phyloP scores from a whole-genome alignment of 768 basidiomycete genomes.

The Naematelia aurantialba region DNA sequence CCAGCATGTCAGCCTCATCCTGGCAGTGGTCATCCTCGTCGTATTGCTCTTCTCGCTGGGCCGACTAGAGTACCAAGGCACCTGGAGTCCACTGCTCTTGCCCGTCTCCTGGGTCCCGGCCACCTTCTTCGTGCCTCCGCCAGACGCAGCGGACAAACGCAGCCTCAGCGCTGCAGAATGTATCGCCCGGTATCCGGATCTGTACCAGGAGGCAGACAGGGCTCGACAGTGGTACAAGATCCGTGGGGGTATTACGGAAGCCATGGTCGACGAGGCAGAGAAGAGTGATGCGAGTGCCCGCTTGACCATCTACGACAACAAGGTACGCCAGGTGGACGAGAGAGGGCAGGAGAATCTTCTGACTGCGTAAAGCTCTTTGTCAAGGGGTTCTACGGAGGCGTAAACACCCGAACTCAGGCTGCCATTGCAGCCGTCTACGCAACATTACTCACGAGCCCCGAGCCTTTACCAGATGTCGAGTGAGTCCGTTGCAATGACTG shows the following conservation, averaged over 20 bases:
- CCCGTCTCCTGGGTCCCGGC: no score
- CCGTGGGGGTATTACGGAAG: slow-evolving; percentile 21
- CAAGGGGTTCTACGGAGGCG: slow-evolving; percentile 22
- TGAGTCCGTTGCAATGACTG: no score
- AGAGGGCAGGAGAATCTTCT: no score
- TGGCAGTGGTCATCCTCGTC: no score
- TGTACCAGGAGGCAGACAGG: slow-evolving; percentile 36
- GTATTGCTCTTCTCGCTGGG: no score
- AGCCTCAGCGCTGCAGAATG: slow-evolving; percentile 23
- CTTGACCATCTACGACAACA: slow-evolving; percentile 25
- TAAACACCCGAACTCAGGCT: slow-evolving; percentile 25
- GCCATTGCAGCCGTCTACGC: no score
- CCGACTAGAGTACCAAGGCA: no score
- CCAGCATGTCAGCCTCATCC: no score
- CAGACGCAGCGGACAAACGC: slow-evolving; percentile 17
- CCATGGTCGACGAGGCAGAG: slow-evolving; percentile 25
- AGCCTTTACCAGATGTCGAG: no score
- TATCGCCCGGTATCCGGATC: slow-evolving; percentile 15
- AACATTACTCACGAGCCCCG: no score
- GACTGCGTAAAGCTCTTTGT: slow-evolving; percentile 29
- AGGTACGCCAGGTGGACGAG: slow-evolving; percentile 14
- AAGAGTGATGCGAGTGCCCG: slow-evolving; percentile 28
- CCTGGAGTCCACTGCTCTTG: no score
- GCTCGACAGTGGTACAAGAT: slow-evolving; percentile 19
- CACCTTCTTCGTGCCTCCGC: no score